phyloP scores from a whole-genome alignment of 2,329 filamentous ascomycete species.

The Phaeosphaeria sp. region DNA sequence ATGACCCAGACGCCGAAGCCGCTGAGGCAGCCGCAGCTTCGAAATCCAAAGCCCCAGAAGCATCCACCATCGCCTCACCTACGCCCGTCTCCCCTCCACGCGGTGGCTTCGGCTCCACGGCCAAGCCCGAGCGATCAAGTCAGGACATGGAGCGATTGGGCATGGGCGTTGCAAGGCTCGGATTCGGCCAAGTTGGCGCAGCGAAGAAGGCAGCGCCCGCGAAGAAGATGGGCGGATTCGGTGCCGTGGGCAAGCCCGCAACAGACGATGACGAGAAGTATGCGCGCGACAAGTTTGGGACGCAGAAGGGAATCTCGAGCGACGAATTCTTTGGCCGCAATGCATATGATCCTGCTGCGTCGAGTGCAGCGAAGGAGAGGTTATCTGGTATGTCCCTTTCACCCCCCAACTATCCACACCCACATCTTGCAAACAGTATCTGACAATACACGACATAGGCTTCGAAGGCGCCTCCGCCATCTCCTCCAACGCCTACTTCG shows the following conservation, averaged over 20 bases:
- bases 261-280: conserved; percentile 79
- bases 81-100: conserved; percentile 74
- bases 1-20: conserved; percentile 86
- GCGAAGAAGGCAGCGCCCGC: conserved; percentile 61
- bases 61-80: conserved; percentile 73
- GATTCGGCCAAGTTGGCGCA: conserved; percentile 82
- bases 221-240: conserved; percentile 88
- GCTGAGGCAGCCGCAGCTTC: conserved; percentile 44
- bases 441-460: conserved; percentile 52
- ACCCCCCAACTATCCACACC: background rate
- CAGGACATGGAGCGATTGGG: conserved; percentile 88
- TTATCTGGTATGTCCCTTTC: conserved; percentile 62
- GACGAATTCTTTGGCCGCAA: conserved; percentile 98
- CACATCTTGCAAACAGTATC: too few relatives aligned
- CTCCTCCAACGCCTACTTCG: conserved; percentile 97
- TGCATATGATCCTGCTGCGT: conserved; percentile 77
- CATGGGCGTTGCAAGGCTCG: conserved; percentile 84
- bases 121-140: conserved; percentile 61
- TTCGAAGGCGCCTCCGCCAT: conserved; percentile 94
- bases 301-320: conserved; percentile 94
- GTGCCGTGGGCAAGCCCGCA: conserved; percentile 77
- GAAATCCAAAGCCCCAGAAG: conserved; percentile 54
- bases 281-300: conserved; percentile 86
- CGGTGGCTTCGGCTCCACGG: conserved; percentile 68
- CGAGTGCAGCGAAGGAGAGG: conserved; percentile 84